Percentiles rank a stretch among this genome's conserved stretches.
phyloP scores from a whole-genome alignment of 129 eudicot species.

The Rutidosis leptorrhynchoides region DNA sequence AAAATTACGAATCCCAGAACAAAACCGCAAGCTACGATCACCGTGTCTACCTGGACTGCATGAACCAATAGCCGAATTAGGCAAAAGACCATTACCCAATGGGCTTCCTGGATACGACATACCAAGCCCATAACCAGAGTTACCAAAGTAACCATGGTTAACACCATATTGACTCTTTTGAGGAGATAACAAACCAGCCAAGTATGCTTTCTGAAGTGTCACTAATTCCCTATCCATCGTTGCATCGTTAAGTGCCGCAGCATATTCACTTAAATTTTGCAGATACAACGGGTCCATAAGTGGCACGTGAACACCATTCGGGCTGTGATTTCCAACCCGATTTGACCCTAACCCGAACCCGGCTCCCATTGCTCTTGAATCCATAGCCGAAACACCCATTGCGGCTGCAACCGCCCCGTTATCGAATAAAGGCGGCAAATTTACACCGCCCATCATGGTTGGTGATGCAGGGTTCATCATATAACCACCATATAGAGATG shows the following conservation, averaged over 20 bases:
- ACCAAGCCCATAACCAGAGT: conserved; percentile 58
- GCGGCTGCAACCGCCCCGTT: conserved; percentile 50
- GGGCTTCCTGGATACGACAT: conserved; percentile 75
- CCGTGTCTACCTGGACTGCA: conserved; percentile 83
- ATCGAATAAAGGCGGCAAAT: conserved; percentile 51
- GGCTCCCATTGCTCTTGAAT: conserved; percentile 59
- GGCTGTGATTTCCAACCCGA: conserved; percentile 54
- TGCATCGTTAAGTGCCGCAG: conserved; percentile 70
- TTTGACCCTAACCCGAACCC: conserved; percentile 47
- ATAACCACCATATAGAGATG: conserved; percentile 58
- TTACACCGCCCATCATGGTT: conserved; percentile 45
- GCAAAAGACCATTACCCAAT: conserved; percentile 46
- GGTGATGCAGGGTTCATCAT: conserved; percentile 57
- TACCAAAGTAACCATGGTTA: conserved; percentile 68
- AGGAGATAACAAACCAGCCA: conserved; percentile 56
- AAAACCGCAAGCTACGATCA: conserved; percentile 60
- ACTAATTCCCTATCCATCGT: conserved; percentile 54
- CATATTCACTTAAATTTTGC: conserved; percentile 62
- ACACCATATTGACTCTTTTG: conserved; percentile 72
- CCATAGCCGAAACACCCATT: conserved; percentile 56
- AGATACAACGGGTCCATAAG: conserved; percentile 62
- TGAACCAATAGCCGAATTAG: conserved; percentile 65
- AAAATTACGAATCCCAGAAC: conserved; percentile 68
- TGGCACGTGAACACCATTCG: conserved; percentile 44
- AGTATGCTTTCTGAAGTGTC: conserved; percentile 75